Evolutionary conservation across 305 asterid species (phyloP).

Genomic region (Fraxinus sp.): DNA sequence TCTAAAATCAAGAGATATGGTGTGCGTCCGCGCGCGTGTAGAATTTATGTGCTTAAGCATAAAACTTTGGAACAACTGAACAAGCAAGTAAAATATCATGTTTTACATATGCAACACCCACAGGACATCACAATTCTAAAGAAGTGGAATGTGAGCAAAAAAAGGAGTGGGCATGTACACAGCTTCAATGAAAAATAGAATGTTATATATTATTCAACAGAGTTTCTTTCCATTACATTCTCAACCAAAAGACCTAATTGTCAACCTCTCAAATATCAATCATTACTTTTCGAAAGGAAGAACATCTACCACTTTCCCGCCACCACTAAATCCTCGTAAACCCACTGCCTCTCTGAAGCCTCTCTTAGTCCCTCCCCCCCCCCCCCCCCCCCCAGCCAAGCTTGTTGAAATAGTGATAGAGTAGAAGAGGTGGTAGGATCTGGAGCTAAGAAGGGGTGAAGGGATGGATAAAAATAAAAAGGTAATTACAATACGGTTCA

Average conservation of each 20-base stretch:
- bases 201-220: neutral
- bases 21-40: neutral
- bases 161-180: neutral
- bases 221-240: neutral
- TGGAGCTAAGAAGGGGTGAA: too few species aligned
- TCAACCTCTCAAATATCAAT: neutral
- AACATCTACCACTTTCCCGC: neutral
- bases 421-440: too few species aligned
- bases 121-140: neutral
- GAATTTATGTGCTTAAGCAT: neutral
- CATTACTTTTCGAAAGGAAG: neutral
- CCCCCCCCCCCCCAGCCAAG: too few species aligned
- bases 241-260: neutral
- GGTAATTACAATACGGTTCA: too few species aligned
- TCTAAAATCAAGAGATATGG: neutral
- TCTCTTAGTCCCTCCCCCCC: neutral
- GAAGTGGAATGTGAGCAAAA: neutral
- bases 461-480: too few species aligned
- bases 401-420: too few species aligned
- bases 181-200: neutral
- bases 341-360: neutral
- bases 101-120: neutral
- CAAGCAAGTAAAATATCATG: neutral
- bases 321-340: neutral
- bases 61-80: neutral